Conservation (phyloP, 371 early-diverging fungal species). For the Capniomyces stellatus region DNA sequence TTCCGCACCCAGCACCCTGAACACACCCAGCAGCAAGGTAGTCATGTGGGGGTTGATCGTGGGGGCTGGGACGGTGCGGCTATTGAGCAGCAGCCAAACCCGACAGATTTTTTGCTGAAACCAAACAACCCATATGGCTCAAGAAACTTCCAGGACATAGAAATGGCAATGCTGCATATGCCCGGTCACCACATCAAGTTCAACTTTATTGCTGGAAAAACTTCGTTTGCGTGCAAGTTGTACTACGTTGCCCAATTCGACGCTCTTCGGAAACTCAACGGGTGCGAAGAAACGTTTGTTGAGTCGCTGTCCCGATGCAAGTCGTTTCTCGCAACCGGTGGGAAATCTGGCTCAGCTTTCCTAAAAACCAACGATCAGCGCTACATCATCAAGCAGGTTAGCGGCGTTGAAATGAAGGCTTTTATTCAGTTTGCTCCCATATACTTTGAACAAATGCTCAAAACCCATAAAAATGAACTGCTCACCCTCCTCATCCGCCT, state of each 20-base stretch:
- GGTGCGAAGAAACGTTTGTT: slow-evolving; percentile 63
- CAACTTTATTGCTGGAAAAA: slow-evolving; percentile 58
- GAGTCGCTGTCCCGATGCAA: slow-evolving; percentile 70
- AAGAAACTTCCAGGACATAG: no score
- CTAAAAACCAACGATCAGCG: slow-evolving; percentile 84
- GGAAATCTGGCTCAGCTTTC: slow-evolving; percentile 80
- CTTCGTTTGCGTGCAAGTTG: slow-evolving; percentile 65
- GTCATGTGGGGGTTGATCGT: background rate
- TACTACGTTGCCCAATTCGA: slow-evolving; percentile 89
- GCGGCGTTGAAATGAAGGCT: slow-evolving; percentile 70
- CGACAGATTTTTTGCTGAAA: background rate
- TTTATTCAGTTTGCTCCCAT: slow-evolving; percentile 76
- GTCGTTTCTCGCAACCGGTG: slow-evolving; percentile 67
- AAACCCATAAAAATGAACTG: slow-evolving; percentile 59
- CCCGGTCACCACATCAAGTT: slow-evolving; percentile 15
- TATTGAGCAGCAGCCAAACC: background rate
- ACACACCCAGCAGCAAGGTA: background rate
- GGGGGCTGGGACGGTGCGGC: background rate
- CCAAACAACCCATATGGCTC: no score
- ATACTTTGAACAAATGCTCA: slow-evolving; percentile 78
- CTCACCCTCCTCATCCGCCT: slow-evolving; percentile 82
- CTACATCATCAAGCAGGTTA: slow-evolving; percentile 79
- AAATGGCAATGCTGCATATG: slow-evolving; percentile 15
- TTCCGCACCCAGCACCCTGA: background rate
- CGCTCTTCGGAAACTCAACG: slow-evolving; percentile 61